Evolutionary conservation across 208 protist genomes (phyloP).

Genomic region (Crithidia bombi): DNA sequence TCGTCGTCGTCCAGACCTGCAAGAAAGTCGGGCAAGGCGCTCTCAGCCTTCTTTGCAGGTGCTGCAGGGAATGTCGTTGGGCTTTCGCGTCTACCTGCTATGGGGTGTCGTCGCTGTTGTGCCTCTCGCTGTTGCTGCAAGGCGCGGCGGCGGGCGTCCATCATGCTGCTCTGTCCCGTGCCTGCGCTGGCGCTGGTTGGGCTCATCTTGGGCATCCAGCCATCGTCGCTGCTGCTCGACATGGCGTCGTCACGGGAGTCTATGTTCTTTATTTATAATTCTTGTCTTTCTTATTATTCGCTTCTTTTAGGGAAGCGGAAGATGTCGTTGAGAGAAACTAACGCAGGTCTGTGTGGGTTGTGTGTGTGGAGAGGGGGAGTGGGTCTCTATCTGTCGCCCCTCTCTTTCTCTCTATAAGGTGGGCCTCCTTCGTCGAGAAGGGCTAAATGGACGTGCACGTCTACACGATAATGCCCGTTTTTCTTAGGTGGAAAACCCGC

Average conservation of each 20-base stretch:
- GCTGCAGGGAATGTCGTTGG: background rate
- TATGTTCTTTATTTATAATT: constrained; percentile 1
- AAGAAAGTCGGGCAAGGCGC: constrained; percentile 30
- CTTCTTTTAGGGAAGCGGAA: too few relatives aligned
- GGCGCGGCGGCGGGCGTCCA: constrained; percentile 61
- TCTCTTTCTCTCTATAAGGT: too few relatives aligned
- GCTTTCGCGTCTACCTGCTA: background rate
- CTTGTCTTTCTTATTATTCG: constrained; percentile 1
- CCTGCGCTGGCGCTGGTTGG: background rate
- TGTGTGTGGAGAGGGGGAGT: too few relatives aligned
- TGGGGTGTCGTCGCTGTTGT: constrained; percentile 19
- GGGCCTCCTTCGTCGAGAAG: too few relatives aligned
- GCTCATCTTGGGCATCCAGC: constrained; percentile 28
- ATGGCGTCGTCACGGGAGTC: too few relatives aligned
- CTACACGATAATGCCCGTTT: too few relatives aligned
- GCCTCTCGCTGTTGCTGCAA: constrained; percentile 61
- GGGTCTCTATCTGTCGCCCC: too few relatives aligned
- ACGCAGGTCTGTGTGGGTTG: too few relatives aligned
- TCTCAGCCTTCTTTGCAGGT: constrained; percentile 13
- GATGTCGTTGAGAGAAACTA: too few relatives aligned
- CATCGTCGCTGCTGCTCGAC: constrained; percentile 58
- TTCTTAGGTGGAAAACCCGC: too few relatives aligned
- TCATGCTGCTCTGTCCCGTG: constrained; percentile 50
- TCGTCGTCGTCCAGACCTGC: constrained; percentile 13
- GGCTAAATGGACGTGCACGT: too few relatives aligned